Conservation (phyloP, 83 land plant species). For the Diphasiastrum complanatum region DNA sequence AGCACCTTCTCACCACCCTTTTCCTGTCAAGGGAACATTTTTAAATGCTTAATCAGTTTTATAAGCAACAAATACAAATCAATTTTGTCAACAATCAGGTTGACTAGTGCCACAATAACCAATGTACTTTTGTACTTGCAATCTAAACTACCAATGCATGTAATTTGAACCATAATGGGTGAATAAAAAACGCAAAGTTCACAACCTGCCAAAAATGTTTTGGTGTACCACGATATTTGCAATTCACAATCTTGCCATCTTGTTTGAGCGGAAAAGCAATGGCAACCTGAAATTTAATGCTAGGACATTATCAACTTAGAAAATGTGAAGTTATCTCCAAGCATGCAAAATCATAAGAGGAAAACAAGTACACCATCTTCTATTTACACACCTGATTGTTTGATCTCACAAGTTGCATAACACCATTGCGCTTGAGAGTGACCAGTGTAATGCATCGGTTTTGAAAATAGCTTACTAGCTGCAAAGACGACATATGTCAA, state of each 20-base stretch:
- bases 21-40: too few species aligned
- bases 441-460: not conserved
- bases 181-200: not conserved
- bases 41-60: too few species aligned
- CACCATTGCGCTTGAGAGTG: not conserved
- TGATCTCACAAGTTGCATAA: not conserved
- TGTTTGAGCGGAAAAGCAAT: not conserved
- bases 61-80: not conserved
- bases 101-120: too few species aligned
- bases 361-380: not conserved
- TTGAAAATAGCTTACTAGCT: not conserved
- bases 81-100: too few species aligned
- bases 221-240: not conserved
- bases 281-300: not conserved
- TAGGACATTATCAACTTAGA: not conserved
- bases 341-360: not conserved
- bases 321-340: too few species aligned
- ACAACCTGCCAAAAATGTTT: not conserved
- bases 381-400: not conserved
- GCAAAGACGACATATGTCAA: too few species aligned
- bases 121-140: too few species aligned
- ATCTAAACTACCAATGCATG: too few species aligned
- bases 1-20: conserved; percentile 1
- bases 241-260: conserved; percentile 1
- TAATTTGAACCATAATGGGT: not conserved